Evolutionary conservation across 1,284 basidiomycete genomes (phyloP).

Genomic region (Ustilago curta): DNA sequence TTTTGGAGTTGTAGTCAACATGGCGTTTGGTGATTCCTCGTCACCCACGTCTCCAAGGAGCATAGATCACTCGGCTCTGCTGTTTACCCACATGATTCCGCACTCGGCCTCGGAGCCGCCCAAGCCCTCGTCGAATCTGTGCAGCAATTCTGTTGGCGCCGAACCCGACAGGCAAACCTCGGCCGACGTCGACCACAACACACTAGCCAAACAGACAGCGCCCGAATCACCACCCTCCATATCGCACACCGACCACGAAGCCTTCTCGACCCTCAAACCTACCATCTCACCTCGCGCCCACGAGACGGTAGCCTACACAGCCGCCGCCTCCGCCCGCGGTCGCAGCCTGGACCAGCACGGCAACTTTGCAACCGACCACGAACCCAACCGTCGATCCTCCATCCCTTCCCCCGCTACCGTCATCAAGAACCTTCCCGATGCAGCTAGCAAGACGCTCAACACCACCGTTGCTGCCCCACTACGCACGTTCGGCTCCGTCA

Average conservation of each 20-base stretch:
- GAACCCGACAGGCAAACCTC: background rate
- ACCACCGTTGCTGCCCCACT: conserved; percentile 28
- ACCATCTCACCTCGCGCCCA: conserved; percentile 6
- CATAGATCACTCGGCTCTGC: conserved; percentile 12
- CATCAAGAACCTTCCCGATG: conserved; percentile 35
- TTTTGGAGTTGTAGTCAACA: background rate
- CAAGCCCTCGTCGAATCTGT: background rate
- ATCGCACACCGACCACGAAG: conserved; percentile 15
- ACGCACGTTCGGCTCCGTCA: conserved; percentile 37
- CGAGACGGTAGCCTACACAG: conserved; percentile 30
- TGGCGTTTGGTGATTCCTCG: conserved; percentile 9
- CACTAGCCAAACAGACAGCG: too few relatives aligned
- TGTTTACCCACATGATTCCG: conserved; percentile 19
- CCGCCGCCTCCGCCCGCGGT: conserved; percentile 17
- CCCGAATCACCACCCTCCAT: conserved; percentile 10
- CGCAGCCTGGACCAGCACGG: conserved; percentile 27
- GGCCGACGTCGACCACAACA: background rate
- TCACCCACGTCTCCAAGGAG: conserved; percentile 2
- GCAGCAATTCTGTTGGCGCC: background rate
- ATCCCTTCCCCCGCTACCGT: conserved; percentile 16
- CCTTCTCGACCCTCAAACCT: conserved; percentile 21
- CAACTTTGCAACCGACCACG: conserved; percentile 17
- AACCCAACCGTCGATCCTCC: conserved; percentile 12
- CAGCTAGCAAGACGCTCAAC: conserved; percentile 19
- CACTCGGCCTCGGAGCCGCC: conserved; percentile 39